Evolutionary conservation across 2,329 filamentous ascomycete genomes (phyloP).

Genomic region (Ilyonectria robusta): DNA sequence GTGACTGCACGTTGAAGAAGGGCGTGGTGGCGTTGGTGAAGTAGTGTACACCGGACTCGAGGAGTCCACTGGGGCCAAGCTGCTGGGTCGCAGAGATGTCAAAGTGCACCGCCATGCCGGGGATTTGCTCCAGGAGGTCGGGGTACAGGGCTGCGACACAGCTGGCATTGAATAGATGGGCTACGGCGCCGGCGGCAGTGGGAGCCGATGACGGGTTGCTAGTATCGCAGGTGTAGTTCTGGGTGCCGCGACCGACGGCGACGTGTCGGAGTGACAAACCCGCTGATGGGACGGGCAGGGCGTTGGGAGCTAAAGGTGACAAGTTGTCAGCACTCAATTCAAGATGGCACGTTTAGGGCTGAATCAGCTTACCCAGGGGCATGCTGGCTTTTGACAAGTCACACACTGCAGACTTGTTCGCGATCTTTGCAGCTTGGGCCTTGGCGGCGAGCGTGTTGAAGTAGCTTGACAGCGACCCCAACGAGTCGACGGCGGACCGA

Average conservation of each 20-base stretch:
- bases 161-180: constrained; percentile 88
- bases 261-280: constrained; percentile 81
- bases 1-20: constrained; percentile 83
- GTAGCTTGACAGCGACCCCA: constrained; percentile 69
- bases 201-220: constrained; percentile 73
- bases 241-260: constrained; percentile 87
- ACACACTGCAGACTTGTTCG: constrained; percentile 62
- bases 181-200: constrained; percentile 78
- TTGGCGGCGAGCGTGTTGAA: constrained; percentile 73
- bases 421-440: constrained; percentile 62
- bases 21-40: constrained; percentile 80
- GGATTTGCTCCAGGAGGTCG: constrained; percentile 74
- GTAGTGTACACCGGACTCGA: constrained; percentile 84
- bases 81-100: constrained; percentile 62
- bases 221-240: constrained; percentile 91
- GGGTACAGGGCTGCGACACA: constrained; percentile 82
- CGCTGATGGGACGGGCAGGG: constrained; percentile 71
- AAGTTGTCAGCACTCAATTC: constrained; percentile 32
- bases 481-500: constrained; percentile 54
- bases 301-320: constrained; percentile 63
- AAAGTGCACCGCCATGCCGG: constrained; percentile 78
- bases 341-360: background rate
- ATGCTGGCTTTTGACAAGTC: constrained; percentile 68
- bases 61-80: constrained; percentile 71
- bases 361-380: constrained; percentile 61